These are phyloP conservation scores for Microcyclospora pomicola DNA, from an alignment of 2,329 filamentous ascomycete genomes.

Conservation along the genomic window DNA sequence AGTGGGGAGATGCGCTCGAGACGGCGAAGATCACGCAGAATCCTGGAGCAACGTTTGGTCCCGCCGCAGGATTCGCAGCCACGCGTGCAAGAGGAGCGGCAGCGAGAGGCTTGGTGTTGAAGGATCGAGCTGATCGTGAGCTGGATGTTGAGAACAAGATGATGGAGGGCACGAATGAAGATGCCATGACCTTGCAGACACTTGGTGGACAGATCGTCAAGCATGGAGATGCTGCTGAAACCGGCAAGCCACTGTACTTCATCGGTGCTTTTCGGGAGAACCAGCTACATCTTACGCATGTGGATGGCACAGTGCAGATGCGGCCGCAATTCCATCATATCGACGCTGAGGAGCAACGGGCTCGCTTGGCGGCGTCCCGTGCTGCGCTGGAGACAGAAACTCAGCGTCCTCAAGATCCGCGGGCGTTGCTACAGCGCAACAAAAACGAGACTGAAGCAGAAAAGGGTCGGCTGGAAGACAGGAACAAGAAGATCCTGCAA, in stretches of 20 bases:
- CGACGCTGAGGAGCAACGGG: constrained; percentile 66
- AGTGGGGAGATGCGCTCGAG: constrained; percentile 65
- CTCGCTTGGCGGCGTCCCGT: constrained; percentile 33
- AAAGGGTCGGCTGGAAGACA: constrained; percentile 56
- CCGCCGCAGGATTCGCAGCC: constrained; percentile 31
- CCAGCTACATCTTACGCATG: constrained; percentile 72
- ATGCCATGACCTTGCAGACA: constrained; percentile 63
- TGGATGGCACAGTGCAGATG: constrained; percentile 73
- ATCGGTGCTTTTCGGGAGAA: constrained; percentile 79
- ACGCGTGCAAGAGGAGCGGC: constrained; percentile 11
- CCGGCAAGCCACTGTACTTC: constrained; percentile 68
- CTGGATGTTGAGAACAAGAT: constrained; percentile 25
- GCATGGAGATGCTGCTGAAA: constrained; percentile 51
- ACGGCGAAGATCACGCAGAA: constrained; percentile 31
- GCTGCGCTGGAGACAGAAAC: constrained; percentile 33
- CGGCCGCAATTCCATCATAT: constrained; percentile 87
- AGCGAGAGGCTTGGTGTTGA: constrained; percentile 16
- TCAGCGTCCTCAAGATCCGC: constrained; percentile 24
- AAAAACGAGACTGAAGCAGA: constrained; percentile 38
- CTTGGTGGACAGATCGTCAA: constrained; percentile 64
- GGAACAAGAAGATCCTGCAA: constrained; percentile 49
- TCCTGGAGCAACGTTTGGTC: constrained; percentile 29
- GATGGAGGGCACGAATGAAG: constrained; percentile 4
- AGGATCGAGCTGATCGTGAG: constrained; percentile 33
- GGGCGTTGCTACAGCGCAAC: constrained; percentile 13